Evolutionary conservation across 192 early-diverging fungal genomes (phyloP).

Genomic region (Dimargaris verticillata): DNA sequence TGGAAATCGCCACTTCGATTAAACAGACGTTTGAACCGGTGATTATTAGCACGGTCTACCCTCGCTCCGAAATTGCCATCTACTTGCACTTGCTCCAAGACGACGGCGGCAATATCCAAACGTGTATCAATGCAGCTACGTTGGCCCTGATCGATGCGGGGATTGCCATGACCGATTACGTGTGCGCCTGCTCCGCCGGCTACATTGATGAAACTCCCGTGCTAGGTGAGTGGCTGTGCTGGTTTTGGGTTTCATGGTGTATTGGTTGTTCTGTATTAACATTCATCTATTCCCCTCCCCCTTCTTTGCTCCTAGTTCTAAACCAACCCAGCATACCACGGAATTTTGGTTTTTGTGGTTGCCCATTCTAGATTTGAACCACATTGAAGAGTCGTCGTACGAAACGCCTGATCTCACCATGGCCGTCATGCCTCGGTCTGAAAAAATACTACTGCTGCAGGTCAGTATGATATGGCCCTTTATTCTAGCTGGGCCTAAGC

Average conservation of each 20-base stretch:
- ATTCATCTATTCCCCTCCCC: too few species aligned
- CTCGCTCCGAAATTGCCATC: conserved; percentile 84
- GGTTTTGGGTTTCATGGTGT: not conserved
- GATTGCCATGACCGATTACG: conserved; percentile 67
- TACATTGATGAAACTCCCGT: conserved; percentile 53
- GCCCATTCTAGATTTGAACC: conserved; percentile 54
- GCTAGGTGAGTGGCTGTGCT: not conserved
- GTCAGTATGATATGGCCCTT: conserved; percentile 14
- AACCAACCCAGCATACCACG: too few species aligned
- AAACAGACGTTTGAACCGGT: conserved; percentile 86
- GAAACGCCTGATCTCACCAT: conserved; percentile 82
- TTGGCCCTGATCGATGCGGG: conserved; percentile 70
- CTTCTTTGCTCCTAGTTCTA: too few species aligned
- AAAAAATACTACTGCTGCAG: conserved; percentile 64
- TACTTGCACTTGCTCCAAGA: conserved; percentile 83
- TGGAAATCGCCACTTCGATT: conserved; percentile 73
- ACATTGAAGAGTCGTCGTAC: conserved; percentile 63
- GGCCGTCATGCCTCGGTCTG: conserved; percentile 63
- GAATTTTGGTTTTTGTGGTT: too few species aligned
- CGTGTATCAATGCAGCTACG: conserved; percentile 71
- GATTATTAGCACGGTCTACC: conserved; percentile 51
- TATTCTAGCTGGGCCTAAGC: not conserved
- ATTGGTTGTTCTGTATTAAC: too few species aligned
- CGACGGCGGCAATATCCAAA: conserved; percentile 71
- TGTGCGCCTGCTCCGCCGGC: conserved; percentile 77